phyloP scores from a whole-genome alignment of 2,329 filamentous ascomycete species.

The Paraphoma sp. region DNA sequence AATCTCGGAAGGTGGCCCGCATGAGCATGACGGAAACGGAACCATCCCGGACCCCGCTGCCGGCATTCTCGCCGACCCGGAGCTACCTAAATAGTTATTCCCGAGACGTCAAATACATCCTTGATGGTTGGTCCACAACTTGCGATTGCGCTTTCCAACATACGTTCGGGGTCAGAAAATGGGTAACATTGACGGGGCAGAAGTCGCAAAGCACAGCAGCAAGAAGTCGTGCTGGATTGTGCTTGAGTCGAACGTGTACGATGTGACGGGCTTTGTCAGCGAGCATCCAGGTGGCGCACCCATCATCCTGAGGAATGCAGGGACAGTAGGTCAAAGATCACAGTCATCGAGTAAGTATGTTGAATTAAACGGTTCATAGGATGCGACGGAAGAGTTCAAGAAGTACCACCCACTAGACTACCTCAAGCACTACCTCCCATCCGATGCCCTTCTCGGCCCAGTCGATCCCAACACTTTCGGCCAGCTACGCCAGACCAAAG shows the following conservation, averaged over 20 bases:
- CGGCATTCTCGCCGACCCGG: slow-evolving; percentile 25
- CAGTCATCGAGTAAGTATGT: not conserved
- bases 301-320: slow-evolving; percentile 49
- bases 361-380: slow-evolving; percentile 16
- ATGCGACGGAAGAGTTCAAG: slow-evolving; percentile 44
- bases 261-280: slow-evolving; percentile 68
- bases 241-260: slow-evolving; percentile 70
- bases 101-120: slow-evolving; percentile 32
- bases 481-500: slow-evolving; percentile 28
- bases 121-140: slow-evolving; percentile 22
- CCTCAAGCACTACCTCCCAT: slow-evolving; percentile 36
- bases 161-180: slow-evolving; percentile 13
- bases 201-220: slow-evolving; percentile 42
- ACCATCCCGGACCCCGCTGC: slow-evolving; percentile 1
- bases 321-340: slow-evolving; percentile 45
- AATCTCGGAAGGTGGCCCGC: too few relatives aligned
- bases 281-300: slow-evolving; percentile 67
- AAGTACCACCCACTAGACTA: slow-evolving; percentile 44
- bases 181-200: slow-evolving; percentile 38
- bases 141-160: slow-evolving; percentile 2
- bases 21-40: too few relatives aligned
- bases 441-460: slow-evolving; percentile 33
- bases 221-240: slow-evolving; percentile 66
- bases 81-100: slow-evolving; percentile 16
- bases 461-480: slow-evolving; percentile 42